Conservation (phyloP, 306 rosid species). For the Cajanus cajan region DNA sequence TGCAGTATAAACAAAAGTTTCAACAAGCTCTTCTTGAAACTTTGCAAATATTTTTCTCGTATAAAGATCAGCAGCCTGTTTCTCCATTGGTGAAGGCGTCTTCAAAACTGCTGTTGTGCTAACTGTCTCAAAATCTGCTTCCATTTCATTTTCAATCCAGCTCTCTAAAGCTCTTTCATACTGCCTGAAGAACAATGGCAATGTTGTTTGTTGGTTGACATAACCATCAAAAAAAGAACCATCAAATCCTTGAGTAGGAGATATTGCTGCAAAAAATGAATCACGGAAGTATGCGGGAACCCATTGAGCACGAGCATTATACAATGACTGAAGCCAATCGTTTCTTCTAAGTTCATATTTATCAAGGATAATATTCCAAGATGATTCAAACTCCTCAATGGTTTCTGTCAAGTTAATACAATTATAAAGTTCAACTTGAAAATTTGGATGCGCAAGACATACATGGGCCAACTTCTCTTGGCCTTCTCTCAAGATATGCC, state of each 20-base stretch:
- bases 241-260: constrained; percentile 72
- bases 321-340: constrained; percentile 80
- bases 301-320: constrained; percentile 81
- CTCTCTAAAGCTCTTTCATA: constrained; percentile 82
- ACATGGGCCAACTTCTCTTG: constrained; percentile 83
- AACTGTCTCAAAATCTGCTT: constrained; percentile 84
- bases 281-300: constrained; percentile 84
- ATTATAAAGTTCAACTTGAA: constrained; percentile 84
- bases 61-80: constrained; percentile 86
- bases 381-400: constrained; percentile 86
- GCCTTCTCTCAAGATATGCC: constrained; percentile 93
- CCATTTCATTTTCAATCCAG: constrained; percentile 81
- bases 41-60: constrained; percentile 76
- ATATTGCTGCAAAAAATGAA: constrained; percentile 80
- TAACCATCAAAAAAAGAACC: constrained; percentile 83
- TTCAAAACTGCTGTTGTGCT: constrained; percentile 70
- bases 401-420: constrained; percentile 94
- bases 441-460: constrained; percentile 67
- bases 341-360: constrained; percentile 80
- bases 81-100: constrained; percentile 97
- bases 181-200: constrained; percentile 90
- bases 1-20: constrained; percentile 89
- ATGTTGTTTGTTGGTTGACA: constrained; percentile 77
- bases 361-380: constrained; percentile 76
- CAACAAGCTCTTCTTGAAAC: constrained; percentile 94